phyloP scores from a whole-genome alignment of 306 rosid species.

The Begonia fuchsioides region DNA sequence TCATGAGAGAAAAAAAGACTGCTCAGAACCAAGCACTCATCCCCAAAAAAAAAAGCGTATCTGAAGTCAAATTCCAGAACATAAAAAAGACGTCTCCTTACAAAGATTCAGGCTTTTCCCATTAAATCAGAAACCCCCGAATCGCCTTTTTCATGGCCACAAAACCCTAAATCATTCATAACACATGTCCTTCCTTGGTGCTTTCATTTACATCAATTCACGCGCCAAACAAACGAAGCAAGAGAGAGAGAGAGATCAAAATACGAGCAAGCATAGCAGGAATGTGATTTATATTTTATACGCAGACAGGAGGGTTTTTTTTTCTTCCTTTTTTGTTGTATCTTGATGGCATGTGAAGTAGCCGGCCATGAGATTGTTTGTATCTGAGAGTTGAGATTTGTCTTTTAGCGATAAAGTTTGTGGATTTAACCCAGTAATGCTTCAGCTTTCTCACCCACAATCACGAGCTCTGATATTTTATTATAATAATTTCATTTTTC shows the following conservation, averaged over 20 bases:
- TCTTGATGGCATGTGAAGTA: conserved; percentile 37
- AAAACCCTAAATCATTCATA: conserved; percentile 11
- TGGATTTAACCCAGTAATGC: too few species aligned
- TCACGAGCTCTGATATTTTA: too few species aligned
- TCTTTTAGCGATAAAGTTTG: conserved; percentile 10
- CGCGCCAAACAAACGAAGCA: not conserved
- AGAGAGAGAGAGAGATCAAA: conserved; percentile 8
- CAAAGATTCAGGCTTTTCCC: conserved; percentile 8
- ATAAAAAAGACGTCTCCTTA: conserved; percentile 9
- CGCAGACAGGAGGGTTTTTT: not conserved
- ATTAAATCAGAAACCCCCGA: not conserved
- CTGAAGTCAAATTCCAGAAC: conserved; percentile 10
- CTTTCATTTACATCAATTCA: too few species aligned
- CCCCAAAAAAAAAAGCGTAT: conserved; percentile 6
- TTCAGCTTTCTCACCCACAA: too few species aligned
- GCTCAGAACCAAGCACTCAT: conserved; percentile 17
- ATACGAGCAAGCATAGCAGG: not conserved
- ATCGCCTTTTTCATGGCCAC: conserved; percentile 24
- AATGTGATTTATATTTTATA: not conserved
- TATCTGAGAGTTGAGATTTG: conserved; percentile 27
- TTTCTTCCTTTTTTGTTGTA: too few species aligned
- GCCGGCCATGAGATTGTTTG: conserved; percentile 40
- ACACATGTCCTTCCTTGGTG: conserved; percentile 3
- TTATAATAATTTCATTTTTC: too few species aligned
- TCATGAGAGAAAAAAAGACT: conserved; percentile 16